Evolutionary conservation across 345 rosid species (phyloP).

Genomic region (Citrus hindsii): DNA sequence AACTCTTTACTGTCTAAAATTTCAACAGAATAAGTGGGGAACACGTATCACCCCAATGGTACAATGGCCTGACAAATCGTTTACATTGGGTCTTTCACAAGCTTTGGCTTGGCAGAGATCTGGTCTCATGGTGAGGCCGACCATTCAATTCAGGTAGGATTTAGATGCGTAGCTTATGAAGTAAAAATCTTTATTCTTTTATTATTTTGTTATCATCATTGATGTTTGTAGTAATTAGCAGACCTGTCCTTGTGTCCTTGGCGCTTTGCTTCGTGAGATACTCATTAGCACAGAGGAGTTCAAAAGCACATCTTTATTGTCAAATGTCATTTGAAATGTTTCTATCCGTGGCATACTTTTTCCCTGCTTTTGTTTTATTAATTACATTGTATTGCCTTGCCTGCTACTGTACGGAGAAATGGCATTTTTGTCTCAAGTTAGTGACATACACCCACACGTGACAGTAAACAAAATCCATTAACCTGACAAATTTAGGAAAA

Average conservation of each 20-base stretch:
- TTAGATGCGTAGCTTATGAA: not conserved
- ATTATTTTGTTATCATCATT: not conserved
- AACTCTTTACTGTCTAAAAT: slow-evolving; percentile 6
- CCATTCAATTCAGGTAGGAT: slow-evolving; percentile 74
- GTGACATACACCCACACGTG: too few species aligned
- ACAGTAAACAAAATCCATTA: too few species aligned
- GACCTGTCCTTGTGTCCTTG: not conserved
- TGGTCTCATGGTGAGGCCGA: slow-evolving; percentile 85
- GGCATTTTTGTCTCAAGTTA: not conserved
- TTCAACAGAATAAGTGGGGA: slow-evolving; percentile 80
- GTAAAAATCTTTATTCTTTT: not conserved
- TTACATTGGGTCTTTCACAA: slow-evolving; percentile 67
- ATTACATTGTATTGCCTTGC: not conserved
- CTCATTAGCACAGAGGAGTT: not conserved
- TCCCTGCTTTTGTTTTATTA: too few species aligned
- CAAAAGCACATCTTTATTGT: not conserved
- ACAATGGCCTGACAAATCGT: slow-evolving; percentile 91
- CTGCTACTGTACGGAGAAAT: not conserved
- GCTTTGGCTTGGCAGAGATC: slow-evolving; percentile 91
- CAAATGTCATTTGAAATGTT: not conserved
- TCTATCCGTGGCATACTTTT: not conserved
- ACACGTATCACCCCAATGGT: slow-evolving; percentile 80
- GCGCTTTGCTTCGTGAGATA: not conserved
- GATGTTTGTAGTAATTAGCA: not conserved
- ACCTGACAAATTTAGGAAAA: too few species aligned